phyloP scores from a whole-genome alignment of 805 yeast species.

The Kuraishia hungarica region DNA sequence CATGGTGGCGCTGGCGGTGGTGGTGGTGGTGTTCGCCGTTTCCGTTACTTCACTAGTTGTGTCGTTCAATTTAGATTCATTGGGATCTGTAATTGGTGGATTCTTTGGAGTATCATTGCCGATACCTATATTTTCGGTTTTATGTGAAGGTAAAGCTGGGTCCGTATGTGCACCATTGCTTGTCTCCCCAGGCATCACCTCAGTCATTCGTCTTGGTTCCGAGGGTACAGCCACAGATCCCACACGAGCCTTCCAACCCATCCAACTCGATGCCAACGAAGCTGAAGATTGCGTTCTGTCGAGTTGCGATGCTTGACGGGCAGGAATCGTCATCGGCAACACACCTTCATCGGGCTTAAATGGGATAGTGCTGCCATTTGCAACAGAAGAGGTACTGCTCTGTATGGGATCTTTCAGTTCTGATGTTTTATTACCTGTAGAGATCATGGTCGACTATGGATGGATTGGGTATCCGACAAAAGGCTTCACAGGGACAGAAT shows the following conservation, averaged over 20 bases:
- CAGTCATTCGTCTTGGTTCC: neutral
- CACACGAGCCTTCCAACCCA: neutral
- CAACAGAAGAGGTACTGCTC: neutral
- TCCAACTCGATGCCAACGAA: neutral
- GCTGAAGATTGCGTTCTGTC: neutral
- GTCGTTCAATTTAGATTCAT: neutral
- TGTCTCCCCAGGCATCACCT: neutral
- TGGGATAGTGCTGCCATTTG: constrained; percentile 37
- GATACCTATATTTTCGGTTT: neutral
- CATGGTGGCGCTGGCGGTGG: too few species aligned
- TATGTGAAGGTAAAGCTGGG: neutral
- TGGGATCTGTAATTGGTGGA: neutral
- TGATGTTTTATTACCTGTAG: neutral
- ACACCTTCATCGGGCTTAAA: constrained; percentile 52
- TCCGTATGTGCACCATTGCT: neutral
- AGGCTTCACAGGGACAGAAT: too few species aligned
- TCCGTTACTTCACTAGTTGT: too few species aligned
- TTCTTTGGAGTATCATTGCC: neutral
- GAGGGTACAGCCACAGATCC: neutral
- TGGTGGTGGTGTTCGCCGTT: too few species aligned
- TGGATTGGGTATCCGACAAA: neutral
- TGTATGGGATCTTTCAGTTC: neutral
- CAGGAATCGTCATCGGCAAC: constrained; percentile 32
- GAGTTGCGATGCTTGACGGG: constrained; percentile 4
- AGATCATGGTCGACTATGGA: neutral